A percentile compares a stretch with the other conserved stretches of the same genome.
Conservation (phyloP, 345 rosid species). For the Clarkia xantiana region DNA sequence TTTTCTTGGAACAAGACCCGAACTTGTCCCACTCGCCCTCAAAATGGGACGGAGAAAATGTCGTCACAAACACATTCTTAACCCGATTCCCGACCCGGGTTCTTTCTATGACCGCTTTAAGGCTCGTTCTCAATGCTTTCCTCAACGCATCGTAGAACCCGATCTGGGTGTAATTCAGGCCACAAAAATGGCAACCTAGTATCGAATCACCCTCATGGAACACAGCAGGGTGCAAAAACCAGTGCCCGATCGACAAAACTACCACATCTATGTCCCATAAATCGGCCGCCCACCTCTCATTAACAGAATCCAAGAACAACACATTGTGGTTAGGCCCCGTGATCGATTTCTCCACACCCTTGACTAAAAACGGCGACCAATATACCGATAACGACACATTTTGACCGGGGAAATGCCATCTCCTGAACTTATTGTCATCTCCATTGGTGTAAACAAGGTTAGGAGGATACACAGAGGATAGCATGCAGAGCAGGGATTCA, state of each 20-base stretch:
- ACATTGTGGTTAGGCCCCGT: conserved; percentile 49
- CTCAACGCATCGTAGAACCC: conserved; percentile 64
- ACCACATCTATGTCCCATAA: conserved; percentile 38
- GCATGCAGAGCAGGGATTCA: conserved; percentile 79
- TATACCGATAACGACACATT: conserved; percentile 53
- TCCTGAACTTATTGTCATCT: conserved; percentile 66
- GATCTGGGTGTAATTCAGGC: conserved; percentile 56
- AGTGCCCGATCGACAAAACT: conserved; percentile 73
- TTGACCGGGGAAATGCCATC: conserved; percentile 56
- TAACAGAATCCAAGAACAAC: conserved; percentile 50
- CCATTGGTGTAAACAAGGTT: conserved; percentile 47
- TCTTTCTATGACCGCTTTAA: conserved; percentile 29
- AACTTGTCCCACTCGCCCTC: conserved; percentile 94
- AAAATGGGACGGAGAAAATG: conserved; percentile 84
- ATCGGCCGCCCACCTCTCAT: conserved; percentile 72
- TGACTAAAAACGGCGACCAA: conserved; percentile 94
- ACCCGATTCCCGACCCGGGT: conserved; percentile 15
- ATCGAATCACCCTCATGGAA: conserved; percentile 47
- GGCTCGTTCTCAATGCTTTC: conserved; percentile 55
- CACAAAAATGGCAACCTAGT: conserved; percentile 79
- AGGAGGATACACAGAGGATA: conserved; percentile 44
- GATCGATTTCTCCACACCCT: conserved; percentile 60
- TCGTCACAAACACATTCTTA: conserved; percentile 36
- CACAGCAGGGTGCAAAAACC: conserved; percentile 89
- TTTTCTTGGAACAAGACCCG: conserved; percentile 73